Evolutionary conservation across 768 basidiomycete species (phyloP).

Genomic region (Tylopilus plumbeoviolaceoides): DNA sequence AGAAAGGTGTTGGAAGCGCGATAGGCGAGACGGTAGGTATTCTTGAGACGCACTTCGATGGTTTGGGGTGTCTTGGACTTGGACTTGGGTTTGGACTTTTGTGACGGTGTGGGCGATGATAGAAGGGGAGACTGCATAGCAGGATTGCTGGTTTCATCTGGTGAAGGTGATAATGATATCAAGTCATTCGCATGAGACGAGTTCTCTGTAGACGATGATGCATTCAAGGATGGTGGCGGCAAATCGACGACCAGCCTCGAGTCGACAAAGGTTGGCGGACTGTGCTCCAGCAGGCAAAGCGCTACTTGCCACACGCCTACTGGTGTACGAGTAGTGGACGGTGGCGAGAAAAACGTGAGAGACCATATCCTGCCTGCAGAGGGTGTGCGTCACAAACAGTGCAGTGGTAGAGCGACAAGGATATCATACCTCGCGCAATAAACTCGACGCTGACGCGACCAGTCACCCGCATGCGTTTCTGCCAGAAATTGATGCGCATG

Average conservation of each 20-base stretch:
- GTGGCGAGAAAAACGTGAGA: constrained; percentile 20
- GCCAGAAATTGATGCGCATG: constrained; percentile 49
- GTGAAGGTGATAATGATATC: constrained; percentile 4
- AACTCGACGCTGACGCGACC: constrained; percentile 57
- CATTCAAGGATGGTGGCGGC: constrained; percentile 16
- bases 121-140: neutral
- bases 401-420: neutral
- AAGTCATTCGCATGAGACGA: constrained; percentile 2
- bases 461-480: constrained; percentile 66
- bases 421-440: constrained; percentile 47
- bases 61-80: constrained; percentile 5
- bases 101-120: neutral
- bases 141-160: neutral
- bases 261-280: constrained; percentile 56
- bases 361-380: constrained; percentile 27
- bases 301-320: constrained; percentile 39
- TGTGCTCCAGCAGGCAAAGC: constrained; percentile 50
- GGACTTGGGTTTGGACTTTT: constrained; percentile 1
- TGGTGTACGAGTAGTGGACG: neutral
- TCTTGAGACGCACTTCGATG: constrained; percentile 32
- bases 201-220: neutral
- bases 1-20: constrained; percentile 12
- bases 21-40: constrained; percentile 18
- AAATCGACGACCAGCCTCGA: constrained; percentile 45
- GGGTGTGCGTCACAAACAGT: neutral